These are phyloP conservation scores for Elsinoe batatas DNA, from an alignment of 2,329 filamentous ascomycete genomes.

Conservation along the genomic window DNA sequence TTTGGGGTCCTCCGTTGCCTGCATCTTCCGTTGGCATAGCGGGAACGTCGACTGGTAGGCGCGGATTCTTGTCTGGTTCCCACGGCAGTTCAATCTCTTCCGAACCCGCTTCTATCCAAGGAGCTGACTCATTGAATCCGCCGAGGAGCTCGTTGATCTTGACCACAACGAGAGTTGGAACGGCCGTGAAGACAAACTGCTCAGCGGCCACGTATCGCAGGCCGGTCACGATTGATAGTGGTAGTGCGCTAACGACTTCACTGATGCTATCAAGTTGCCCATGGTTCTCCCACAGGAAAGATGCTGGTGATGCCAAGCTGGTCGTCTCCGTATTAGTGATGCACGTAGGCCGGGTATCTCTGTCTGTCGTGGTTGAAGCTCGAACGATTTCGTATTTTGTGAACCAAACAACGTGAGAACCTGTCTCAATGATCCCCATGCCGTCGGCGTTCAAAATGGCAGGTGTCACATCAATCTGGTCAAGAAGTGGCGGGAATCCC, in stretches of 20 bases:
- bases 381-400: neutral
- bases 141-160: neutral
- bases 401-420: neutral
- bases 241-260: neutral
- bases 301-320: neutral
- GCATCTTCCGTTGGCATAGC: neutral
- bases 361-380: neutral
- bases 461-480: neutral
- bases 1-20: neutral
- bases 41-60: neutral
- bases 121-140: neutral
- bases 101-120: neutral
- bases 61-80: neutral
- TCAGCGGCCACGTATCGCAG: neutral
- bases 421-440: neutral
- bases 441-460: neutral
- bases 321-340: neutral
- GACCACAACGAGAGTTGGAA: neutral
- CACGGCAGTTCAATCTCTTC: neutral
- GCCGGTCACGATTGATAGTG: neutral
- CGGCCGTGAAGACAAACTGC: neutral
- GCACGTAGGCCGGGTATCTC: neutral
- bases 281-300: neutral
- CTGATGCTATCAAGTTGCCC: neutral
- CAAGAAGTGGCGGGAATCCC: neutral